Percentiles rank a stretch among this genome's conserved stretches.
Evolutionary conservation across 2,329 filamentous ascomycete species (phyloP).

Genomic region (Claviceps sorghi): DNA sequence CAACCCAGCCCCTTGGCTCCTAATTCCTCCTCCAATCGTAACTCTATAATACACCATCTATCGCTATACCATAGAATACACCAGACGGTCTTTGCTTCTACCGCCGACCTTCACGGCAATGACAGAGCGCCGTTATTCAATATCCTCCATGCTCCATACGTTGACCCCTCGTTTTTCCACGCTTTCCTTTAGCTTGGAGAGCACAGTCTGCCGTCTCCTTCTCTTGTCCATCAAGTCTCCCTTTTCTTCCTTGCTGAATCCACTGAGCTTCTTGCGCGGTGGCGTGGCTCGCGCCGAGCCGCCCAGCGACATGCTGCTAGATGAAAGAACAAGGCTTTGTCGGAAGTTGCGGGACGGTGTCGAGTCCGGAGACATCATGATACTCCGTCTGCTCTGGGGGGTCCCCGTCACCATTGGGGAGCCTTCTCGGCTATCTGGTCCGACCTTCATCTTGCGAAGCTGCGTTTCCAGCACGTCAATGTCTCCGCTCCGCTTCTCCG

Average conservation of each 20-base stretch:
- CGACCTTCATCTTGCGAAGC: constrained; percentile 56
- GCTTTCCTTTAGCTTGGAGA: constrained; percentile 34
- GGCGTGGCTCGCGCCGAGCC: constrained; percentile 27
- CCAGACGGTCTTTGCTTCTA: not conserved
- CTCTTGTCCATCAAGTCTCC: constrained; percentile 37
- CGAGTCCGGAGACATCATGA: constrained; percentile 29
- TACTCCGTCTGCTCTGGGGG: constrained; percentile 22
- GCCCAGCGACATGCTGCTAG: constrained; percentile 25
- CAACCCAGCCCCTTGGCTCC: not conserved
- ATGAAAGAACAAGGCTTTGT: constrained; percentile 22
- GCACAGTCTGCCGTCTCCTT: constrained; percentile 36
- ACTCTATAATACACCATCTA: constrained; percentile 3
- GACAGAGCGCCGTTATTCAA: constrained; percentile 18
- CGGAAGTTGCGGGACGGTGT: constrained; percentile 28
- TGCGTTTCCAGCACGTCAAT: constrained; percentile 82
- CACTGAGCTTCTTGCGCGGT: constrained; percentile 46
- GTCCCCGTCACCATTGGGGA: constrained; percentile 27
- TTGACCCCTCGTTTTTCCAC: constrained; percentile 35
- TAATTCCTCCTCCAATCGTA: not conserved
- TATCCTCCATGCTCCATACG: constrained; percentile 35
- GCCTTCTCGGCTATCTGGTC: constrained; percentile 27
- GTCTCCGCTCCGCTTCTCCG: constrained; percentile 79
- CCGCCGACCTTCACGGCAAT: not conserved
- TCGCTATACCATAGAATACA: constrained; percentile 13
- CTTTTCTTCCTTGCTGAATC: constrained; percentile 46